Evolutionary conservation across 176 grass and related monocot genomes (phyloP), one percentile per base, ranked within the genome.

Genomic region (Oryza glumipatula): DNA sequence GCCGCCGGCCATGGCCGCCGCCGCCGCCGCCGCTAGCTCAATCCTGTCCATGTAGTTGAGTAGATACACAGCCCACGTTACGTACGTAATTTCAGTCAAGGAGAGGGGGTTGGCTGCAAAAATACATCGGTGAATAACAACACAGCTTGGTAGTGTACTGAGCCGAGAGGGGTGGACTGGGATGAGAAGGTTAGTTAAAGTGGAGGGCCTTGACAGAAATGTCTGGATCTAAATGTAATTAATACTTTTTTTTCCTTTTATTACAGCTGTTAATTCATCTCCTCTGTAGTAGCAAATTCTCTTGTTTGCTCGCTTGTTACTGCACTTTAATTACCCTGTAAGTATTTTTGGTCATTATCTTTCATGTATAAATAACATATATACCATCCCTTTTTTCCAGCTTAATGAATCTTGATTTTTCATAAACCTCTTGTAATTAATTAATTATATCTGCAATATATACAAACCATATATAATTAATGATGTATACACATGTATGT

Each of bases 221-320:
- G 58, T 75, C 14, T 80, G 76, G 24, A 11, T 80, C 69, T 74
- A 89, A 84, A 69, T 89, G 81, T 84, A 83, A 88, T 79, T 88
- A 84, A 84, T 74, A 77, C 51, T 70, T 48, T 68, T 22, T 22
- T 36, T 3, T 36, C 7, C 21, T 23, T 63, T 26, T n/a, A 60
- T 26, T n/a, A 60, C 58, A 54, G 19, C 16, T 24, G 12, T 66
- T 56, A 49, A 26, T 78, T 38, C 36, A 38, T 76, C 32, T 75
- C 4, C 19, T 19, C 14, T 64, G 8, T 9, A 9, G 0, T 2
- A 32, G 30, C 30, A 32, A 15, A 52, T 52, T 17, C 51, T 21
- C 54, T 12, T 11, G 0, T 17, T 17, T 16, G 0, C 22, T 19
- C 30, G 38, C 49, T 13, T 83, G 9, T 7, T 69, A 67, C 21